phyloP scores from a whole-genome alignment of 495 filamentous ascomycete genomes.

The Podospora pseudoanserina region DNA sequence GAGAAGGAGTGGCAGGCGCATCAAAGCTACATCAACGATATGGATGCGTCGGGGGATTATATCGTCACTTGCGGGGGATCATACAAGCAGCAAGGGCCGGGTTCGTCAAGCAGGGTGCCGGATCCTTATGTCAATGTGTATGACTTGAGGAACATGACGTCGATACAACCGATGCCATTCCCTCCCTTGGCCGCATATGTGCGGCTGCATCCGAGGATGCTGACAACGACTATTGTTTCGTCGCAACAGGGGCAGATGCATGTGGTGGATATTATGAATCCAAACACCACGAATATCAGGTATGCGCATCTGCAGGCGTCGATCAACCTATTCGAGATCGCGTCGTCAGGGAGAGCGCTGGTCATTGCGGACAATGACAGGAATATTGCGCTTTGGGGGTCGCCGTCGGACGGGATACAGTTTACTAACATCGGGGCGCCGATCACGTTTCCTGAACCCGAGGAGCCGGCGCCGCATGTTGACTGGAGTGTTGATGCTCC shows the following conservation, averaged over 20 bases:
- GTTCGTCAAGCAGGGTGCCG: constrained; percentile 54
- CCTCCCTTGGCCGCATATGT: constrained; percentile 88
- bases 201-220: constrained; percentile 90
- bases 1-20: constrained; percentile 88
- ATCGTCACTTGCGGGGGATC: constrained; percentile 95
- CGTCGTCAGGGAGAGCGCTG: constrained; percentile 84
- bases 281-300: constrained; percentile 82
- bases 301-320: constrained; percentile 71
- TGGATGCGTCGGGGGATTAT: constrained; percentile 90
- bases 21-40: constrained; percentile 77
- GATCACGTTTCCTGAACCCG: constrained; percentile 69
- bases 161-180: constrained; percentile 86
- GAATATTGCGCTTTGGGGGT: constrained; percentile 86
- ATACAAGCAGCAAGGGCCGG: constrained; percentile 50
- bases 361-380: constrained; percentile 76
- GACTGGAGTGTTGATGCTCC: constrained; percentile 74
- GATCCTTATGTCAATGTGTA: constrained; percentile 93
- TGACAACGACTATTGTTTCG: constrained; percentile 85
- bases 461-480: constrained; percentile 42
- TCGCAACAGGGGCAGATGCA: constrained; percentile 90
- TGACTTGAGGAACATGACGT: constrained; percentile 79
- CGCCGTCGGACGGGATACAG: constrained; percentile 73
- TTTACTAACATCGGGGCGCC: constrained; percentile 82
- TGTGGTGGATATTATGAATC: constrained; percentile 92
- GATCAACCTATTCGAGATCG: constrained; percentile 73